Conservation (phyloP, 2,329 filamentous ascomycete species). For the Clarireedia sp. region DNA sequence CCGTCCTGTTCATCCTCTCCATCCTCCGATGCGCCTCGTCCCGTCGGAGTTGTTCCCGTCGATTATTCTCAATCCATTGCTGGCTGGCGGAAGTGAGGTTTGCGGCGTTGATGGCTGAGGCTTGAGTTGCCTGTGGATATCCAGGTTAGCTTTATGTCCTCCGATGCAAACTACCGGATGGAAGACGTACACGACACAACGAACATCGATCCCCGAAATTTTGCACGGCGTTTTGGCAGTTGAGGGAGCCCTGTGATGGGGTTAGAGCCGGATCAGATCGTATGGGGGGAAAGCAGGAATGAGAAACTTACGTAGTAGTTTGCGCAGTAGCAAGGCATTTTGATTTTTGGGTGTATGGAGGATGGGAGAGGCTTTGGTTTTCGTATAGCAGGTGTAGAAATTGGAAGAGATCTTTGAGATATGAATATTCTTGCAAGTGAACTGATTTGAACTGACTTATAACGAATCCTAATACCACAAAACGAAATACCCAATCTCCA, state of each 20-base stretch:
- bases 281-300: background rate
- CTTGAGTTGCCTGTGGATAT: background rate
- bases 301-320: constrained; percentile 3
- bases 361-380: background rate
- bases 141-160: background rate
- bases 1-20: background rate
- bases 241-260: constrained; percentile 1
- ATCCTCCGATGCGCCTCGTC: background rate
- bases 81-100: background rate
- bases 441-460: too few relatives aligned
- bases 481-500: too few relatives aligned
- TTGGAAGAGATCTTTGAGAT: background rate
- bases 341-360: background rate
- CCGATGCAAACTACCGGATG: too few relatives aligned
- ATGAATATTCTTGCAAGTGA: background rate
- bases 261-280: background rate
- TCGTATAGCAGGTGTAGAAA: too few relatives aligned
- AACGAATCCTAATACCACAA: too few relatives aligned
- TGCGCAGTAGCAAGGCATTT: constrained; percentile 7
- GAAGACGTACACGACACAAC: background rate
- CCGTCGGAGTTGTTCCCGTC: background rate
- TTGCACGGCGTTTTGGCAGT: constrained; percentile 1
- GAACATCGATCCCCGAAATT: constrained; percentile 2
- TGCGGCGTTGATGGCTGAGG: background rate
- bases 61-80: background rate